Evolutionary conservation across 192 early-diverging fungal species (phyloP), one percentile per base, ranked within the genome.

Genomic region (Phlyctochytrium arcticum): DNA sequence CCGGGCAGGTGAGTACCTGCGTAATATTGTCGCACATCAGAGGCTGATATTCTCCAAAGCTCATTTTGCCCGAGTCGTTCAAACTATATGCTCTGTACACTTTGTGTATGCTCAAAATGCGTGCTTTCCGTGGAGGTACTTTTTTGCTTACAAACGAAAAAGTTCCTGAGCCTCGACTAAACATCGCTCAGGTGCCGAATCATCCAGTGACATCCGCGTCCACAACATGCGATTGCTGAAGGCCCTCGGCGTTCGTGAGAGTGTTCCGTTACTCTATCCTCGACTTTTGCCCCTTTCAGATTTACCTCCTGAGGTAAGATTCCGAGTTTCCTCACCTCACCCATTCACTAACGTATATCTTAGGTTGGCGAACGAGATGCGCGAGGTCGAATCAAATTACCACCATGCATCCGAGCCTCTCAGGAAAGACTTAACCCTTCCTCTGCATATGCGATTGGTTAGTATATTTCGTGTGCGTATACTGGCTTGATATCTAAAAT

Each of bases 61-160:
- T 99, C 19, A 98, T 99, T 59, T 75, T 99, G 48, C 95, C 96
- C 24, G 96, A 99, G 71, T 87, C 93, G 0, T 94, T 89, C 78
- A 99, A 99, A 73, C 78, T 96, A 37, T 87, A 90, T 44, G 95
- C 96, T 12, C 78, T 98, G 27, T 96, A 91, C 72, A 80, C 85
- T 1, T 79, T 96, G 39, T 72, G 90, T 26, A 68, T 99, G 62
- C 80, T 94, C 21, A 98, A 98, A 70, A 87, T 83, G 44, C 82
- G 84, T 46, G 83, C 92, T 3, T 84, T 99, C 62, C 86, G 93
- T 48, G 83, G 71, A 31, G 88, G 88, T 80, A 77, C 15, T 31
- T n/a, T n/a, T 32, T 5, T 23, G 9, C 57, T 44, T 46, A 19
- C 39, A 17, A 4, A n/a, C 10, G 69, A 54, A 29, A 49, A 2